Evolutionary conservation across 1,284 basidiomycete genomes (phyloP).

Genomic region (Leccinum cinnamomeum): DNA sequence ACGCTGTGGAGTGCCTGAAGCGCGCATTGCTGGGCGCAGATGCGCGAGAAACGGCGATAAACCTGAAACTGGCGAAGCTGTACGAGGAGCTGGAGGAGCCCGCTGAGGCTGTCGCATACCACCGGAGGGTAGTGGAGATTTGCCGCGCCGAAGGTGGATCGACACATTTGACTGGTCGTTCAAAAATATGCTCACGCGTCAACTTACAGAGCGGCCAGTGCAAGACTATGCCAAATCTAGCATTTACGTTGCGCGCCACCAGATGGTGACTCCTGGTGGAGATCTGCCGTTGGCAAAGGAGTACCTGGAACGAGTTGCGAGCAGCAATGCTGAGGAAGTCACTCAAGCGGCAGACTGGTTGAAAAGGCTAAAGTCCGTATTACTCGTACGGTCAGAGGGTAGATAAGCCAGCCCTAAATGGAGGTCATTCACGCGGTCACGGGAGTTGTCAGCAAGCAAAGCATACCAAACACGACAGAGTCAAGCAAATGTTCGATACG

Average conservation of each 20-base stretch:
- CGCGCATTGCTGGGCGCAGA: conserved; percentile 87
- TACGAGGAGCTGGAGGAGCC: conserved; percentile 68
- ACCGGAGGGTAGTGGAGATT: conserved; percentile 74
- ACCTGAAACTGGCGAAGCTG: conserved; percentile 77
- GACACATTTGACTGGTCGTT: conserved; percentile 10
- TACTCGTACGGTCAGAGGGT: conserved; percentile 24
- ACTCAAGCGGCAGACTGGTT: conserved; percentile 61
- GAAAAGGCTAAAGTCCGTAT: conserved; percentile 49
- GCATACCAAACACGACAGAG: conserved; percentile 56
- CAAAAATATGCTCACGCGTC: conserved; percentile 13
- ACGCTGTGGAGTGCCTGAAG: conserved; percentile 88
- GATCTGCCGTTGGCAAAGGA: conserved; percentile 62
- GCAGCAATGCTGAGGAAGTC: conserved; percentile 77
- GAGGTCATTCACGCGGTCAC: conserved; percentile 42
- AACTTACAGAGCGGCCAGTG: conserved; percentile 55
- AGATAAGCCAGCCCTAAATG: conserved; percentile 41
- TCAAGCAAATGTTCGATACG: conserved; percentile 57
- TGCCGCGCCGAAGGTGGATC: conserved; percentile 53
- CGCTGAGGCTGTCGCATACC: conserved; percentile 67
- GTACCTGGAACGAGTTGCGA: conserved; percentile 70
- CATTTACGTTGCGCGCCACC: conserved; percentile 77
- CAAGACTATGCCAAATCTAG: conserved; percentile 79
- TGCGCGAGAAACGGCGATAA: conserved; percentile 72
- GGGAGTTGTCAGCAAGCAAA: conserved; percentile 41
- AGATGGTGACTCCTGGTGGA: conserved; percentile 59